Percentiles rank a stretch among this genome's conserved stretches.
Conservation (phyloP, 106 monocot genomes). For the Dendrobium huoshanense region DNA sequence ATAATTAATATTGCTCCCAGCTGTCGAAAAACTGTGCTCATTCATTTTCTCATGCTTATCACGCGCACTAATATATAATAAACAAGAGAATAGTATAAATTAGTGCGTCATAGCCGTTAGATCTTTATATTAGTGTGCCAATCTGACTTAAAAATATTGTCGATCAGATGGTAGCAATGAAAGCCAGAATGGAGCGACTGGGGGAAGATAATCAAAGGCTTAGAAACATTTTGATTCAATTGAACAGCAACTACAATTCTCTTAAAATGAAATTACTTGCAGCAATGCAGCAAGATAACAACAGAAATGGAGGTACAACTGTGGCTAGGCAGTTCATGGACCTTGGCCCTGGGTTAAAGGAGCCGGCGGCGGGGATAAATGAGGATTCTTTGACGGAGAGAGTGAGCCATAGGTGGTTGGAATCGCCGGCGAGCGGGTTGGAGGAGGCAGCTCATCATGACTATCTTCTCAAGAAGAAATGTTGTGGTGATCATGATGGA, state of each 20-base stretch:
- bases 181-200: conserved; percentile 29
- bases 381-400: conserved; percentile 46
- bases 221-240: conserved; percentile 44
- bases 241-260: conserved; percentile 50
- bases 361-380: conserved; percentile 16
- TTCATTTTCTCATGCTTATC: too few species aligned
- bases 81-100: too few species aligned
- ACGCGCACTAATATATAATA: too few species aligned
- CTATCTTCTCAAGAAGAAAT: too few species aligned
- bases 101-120: too few species aligned
- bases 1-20: too few species aligned
- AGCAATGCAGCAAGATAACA: conserved; percentile 41
- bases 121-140: too few species aligned
- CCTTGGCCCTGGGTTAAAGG: conserved; percentile 23
- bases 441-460: conserved; percentile 11
- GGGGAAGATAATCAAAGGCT: conserved; percentile 73
- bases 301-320: not conserved
- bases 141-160: too few species aligned
- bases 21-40: too few species aligned
- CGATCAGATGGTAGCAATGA: not conserved
- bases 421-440: too few species aligned
- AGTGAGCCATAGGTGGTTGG: too few species aligned
- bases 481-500: too few species aligned
- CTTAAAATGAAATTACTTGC: conserved; percentile 52
- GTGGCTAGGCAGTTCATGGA: conserved; percentile 77